These are phyloP conservation scores for Calonectria fujianensis DNA, from an alignment of 2,329 filamentous ascomycete genomes.

Conservation along the genomic window DNA sequence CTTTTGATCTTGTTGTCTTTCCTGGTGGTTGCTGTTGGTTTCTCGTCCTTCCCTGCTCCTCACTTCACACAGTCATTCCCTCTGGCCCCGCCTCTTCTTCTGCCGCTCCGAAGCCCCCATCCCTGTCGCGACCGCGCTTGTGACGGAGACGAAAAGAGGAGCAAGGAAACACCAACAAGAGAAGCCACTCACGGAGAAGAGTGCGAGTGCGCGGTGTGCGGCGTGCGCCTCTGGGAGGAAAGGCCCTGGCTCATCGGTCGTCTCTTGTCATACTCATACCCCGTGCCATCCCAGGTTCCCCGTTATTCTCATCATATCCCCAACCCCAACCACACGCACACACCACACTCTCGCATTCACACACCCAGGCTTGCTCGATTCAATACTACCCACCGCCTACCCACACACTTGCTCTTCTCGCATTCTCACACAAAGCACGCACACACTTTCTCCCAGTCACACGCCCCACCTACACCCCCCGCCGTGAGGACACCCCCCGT, in stretches of 20 bases:
- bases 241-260: constrained; percentile 44
- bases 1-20: constrained; percentile 22
- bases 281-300: constrained; percentile 48
- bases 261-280: constrained; percentile 50
- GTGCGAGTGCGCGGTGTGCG: constrained; percentile 40
- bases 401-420: constrained; percentile 41
- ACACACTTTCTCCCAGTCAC: constrained; percentile 22
- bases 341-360: constrained; percentile 43
- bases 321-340: constrained; percentile 46
- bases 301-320: constrained; percentile 46
- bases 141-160: constrained; percentile 28
- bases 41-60: constrained; percentile 13
- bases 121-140: constrained; percentile 45
- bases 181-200: constrained; percentile 17
- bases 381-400: constrained; percentile 52
- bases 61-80: constrained; percentile 13
- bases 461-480: constrained; percentile 40
- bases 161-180: constrained; percentile 16
- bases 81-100: constrained; percentile 32
- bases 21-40: neutral
- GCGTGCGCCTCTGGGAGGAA: constrained; percentile 37
- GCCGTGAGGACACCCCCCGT: constrained; percentile 46
- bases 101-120: constrained; percentile 28
- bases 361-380: constrained; percentile 44
- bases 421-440: constrained; percentile 27